Base-by-base conservation (phyloP, 495 filamentous ascomycete species). In the Monascus purpureus region DNA sequence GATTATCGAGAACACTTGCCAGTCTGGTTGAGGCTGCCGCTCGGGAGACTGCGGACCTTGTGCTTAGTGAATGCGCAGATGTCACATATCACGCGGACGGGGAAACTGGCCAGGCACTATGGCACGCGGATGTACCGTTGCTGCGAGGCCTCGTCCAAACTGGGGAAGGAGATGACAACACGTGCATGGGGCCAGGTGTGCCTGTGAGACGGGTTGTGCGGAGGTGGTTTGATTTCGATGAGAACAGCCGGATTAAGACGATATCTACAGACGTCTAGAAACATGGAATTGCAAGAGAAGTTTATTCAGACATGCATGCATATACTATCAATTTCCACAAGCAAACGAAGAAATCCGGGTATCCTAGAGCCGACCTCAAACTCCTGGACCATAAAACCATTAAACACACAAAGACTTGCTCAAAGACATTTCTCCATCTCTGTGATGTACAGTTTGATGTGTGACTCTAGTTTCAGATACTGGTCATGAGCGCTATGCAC, bases 381-480 rank as follows among this genome's bases (percentile, higher is more conserved):
- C 56, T 59, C 55, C 56, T 45, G 38, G 47, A 47, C 28, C 36
- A 39, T 36, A 46, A 26, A 35, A 37, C 3, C 8, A 31, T 15
- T 34, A 43, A 45, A 52, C 25, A 29, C 29, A 44, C 26, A 18
- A 27, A 2, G 9, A 35, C 20, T 37, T 18, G 14, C 20, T 77
- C 49, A 84, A 38, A 87, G 69, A 37, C 74, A 76, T 59, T 95
- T 87, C 53, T 96, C 92, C 86, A 97, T 94, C 67, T 96, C 87
- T 16, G 79, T 93, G 52, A 96, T 90, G 63, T 97, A 97, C 37
- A 94, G 67, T 55, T 83, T 87, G 50, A 97, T 93, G 56, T 97
- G 90, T 16, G 83, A 77, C 57, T 95, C 88, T 69, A 96, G 73
- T 69, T 93, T 93, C 45, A 92, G 63, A 54, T 90, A 96, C 64